These are phyloP conservation scores for Rhodamnia argentea DNA, from an alignment of 345 rosid species.

Conservation along the genomic window DNA sequence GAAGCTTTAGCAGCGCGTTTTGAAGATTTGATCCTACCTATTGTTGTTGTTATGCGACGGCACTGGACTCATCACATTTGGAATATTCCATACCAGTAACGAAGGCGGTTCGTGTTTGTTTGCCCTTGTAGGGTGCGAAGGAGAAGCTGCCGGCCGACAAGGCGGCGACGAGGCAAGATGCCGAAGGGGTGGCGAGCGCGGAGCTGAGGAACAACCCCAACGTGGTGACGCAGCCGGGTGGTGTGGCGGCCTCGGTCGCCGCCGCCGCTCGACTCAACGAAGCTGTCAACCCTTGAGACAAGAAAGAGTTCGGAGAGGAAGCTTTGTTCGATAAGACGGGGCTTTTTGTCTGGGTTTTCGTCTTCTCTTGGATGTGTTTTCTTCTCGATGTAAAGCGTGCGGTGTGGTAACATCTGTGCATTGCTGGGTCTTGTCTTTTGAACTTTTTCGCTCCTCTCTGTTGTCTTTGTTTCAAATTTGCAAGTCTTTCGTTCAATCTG, in stretches of 20 bases:
- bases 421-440: background rate
- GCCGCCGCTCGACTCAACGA: conserved; percentile 68
- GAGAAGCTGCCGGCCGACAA: conserved; percentile 45
- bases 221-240: conserved; percentile 37
- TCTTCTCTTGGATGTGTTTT: background rate
- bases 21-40: too few species aligned
- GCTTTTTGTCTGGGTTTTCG: background rate
- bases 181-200: conserved; percentile 51
- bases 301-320: background rate
- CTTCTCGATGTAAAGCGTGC: background rate
- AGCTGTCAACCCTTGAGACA: background rate
- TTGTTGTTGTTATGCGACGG: too few species aligned
- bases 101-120: background rate
- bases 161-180: conserved; percentile 53
- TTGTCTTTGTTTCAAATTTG: background rate
- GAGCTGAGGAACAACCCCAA: conserved; percentile 60
- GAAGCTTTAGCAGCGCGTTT: background rate
- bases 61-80: background rate
- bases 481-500: background rate
- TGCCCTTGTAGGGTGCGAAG: conserved; percentile 31
- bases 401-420: background rate
- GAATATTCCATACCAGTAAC: background rate
- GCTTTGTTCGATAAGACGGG: background rate
- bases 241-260: conserved; percentile 54
- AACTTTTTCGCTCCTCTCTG: background rate